Conservation (phyloP, 2,329 filamentous ascomycete species). For the Albifimbria verrucaria region DNA sequence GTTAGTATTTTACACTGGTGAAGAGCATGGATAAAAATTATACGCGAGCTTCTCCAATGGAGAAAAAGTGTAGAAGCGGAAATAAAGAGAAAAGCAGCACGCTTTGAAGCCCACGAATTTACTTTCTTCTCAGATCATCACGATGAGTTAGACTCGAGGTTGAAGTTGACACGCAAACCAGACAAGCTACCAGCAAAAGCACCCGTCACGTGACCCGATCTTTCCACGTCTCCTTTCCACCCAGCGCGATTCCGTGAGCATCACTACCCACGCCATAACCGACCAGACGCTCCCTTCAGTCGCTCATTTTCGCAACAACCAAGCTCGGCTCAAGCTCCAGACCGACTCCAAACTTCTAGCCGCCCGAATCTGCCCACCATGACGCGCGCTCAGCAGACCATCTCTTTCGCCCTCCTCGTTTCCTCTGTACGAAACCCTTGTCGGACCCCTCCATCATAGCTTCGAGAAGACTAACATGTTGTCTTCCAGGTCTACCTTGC, state of each 20-base stretch:
- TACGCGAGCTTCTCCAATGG: too few species aligned
- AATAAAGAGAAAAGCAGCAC: too few species aligned
- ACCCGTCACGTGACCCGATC: background rate
- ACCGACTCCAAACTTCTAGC: background rate
- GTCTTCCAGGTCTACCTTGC: slow-evolving; percentile 81
- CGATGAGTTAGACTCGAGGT: too few species aligned
- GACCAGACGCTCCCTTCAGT: background rate
- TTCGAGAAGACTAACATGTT: slow-evolving; percentile 12
- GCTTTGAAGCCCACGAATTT: too few species aligned
- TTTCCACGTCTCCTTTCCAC: slow-evolving; percentile 1
- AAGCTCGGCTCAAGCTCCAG: background rate
- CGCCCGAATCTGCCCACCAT: slow-evolving; percentile 48
- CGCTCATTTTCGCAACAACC: background rate
- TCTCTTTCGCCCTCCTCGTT: slow-evolving; percentile 82
- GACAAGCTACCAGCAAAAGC: too few species aligned
- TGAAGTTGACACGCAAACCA: too few species aligned
- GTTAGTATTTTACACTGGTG: too few species aligned
- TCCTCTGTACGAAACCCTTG: slow-evolving; percentile 64
- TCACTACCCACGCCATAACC: background rate
- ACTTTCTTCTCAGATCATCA: too few species aligned
- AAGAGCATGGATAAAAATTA: too few species aligned
- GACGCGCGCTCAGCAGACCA: slow-evolving; percentile 91
- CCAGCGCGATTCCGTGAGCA: background rate
- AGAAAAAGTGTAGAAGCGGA: too few species aligned
- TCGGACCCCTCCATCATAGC: background rate